Evolutionary conservation across 106 monocot species (phyloP), one percentile per base, ranked within the genome.

Genomic region (Iris macrosiphon): DNA sequence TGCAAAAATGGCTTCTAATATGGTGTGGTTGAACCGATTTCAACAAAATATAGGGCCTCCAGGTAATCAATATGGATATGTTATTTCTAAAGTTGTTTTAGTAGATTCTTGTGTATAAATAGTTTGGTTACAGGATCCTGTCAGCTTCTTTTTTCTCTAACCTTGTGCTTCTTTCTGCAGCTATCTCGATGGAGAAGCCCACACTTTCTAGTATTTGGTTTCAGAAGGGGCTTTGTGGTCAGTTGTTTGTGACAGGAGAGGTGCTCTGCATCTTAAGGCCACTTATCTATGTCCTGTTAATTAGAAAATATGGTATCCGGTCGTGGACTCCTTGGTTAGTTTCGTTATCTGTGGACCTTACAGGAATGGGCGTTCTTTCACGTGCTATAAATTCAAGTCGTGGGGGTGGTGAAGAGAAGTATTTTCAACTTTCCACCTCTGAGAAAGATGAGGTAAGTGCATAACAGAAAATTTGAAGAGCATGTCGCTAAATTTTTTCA

Each of bases 251-350:
- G 44, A 50, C 55, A 4, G 95, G 89, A 44, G 95, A 95, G 67
- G 68, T 72, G 27, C 62, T 95, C 26, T 72, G 33, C 56, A 71
- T 95, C 22, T 45, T 89, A 57, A 95, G 95, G 44, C 89, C 95
- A 28, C 70, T 89, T 48, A 44, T 89, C 43, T 95, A 89, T 82
- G 89, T 95, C 45, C 40, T 85, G 8, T 65, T 89, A 44, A 95
- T 95, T 29, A 84, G 71, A 69, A 95, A 66, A 54, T 81, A 68
- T 70, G 85, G 89, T 32, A 72, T 77, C 46, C 60, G 37, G 47
- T 84, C 95, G 9, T 95, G 95, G 95, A 75, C 43, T 5, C 95
- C 95, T 51, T 95, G 95, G 95, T 63, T 89, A 35, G 28, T 89
- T 40, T 95, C 95, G 25, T 37, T 95, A 40, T 66, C 63, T 50